phyloP scores from a whole-genome alignment of 2,329 filamentous ascomycete genomes.

The Diaporthe amygdali region DNA sequence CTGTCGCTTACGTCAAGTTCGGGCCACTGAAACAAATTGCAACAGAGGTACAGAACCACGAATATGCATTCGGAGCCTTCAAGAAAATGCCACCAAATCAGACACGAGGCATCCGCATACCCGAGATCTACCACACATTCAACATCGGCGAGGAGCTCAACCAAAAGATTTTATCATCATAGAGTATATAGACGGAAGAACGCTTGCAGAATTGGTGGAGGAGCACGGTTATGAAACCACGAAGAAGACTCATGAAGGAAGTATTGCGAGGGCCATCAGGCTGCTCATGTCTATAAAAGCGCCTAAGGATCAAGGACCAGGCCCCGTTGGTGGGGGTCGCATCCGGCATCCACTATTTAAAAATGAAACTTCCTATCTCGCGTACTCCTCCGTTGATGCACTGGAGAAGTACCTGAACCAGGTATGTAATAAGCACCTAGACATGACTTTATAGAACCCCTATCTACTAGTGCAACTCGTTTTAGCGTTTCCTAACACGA shows the following conservation, averaged over 20 bases:
- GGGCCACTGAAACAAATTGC: not conserved
- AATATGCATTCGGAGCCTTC: not conserved
- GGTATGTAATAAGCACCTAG: no score
- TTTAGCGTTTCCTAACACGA: not conserved
- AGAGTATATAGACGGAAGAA: not conserved
- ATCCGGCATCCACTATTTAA: conserved; percentile 3
- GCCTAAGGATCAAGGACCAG: not conserved
- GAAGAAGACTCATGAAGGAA: not conserved
- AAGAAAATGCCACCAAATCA: not conserved
- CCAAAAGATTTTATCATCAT: not conserved
- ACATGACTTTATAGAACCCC: not conserved
- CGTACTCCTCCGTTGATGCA: not conserved
- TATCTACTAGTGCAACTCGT: not conserved
- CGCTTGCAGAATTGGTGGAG: not conserved
- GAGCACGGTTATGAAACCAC: not conserved
- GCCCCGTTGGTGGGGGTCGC: not conserved
- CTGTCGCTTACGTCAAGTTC: not conserved
- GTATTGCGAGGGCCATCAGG: not conserved
- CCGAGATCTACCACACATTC: not conserved
- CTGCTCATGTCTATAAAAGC: conserved; percentile 20
- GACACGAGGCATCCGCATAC: not conserved
- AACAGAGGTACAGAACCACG: not conserved
- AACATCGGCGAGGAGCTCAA: not conserved
- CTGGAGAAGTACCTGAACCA: not conserved
- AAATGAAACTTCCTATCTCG: not conserved